These are phyloP conservation scores for Penicillium longicatenatum DNA, from an alignment of 495 filamentous ascomycete species.

Conservation along the genomic window DNA sequence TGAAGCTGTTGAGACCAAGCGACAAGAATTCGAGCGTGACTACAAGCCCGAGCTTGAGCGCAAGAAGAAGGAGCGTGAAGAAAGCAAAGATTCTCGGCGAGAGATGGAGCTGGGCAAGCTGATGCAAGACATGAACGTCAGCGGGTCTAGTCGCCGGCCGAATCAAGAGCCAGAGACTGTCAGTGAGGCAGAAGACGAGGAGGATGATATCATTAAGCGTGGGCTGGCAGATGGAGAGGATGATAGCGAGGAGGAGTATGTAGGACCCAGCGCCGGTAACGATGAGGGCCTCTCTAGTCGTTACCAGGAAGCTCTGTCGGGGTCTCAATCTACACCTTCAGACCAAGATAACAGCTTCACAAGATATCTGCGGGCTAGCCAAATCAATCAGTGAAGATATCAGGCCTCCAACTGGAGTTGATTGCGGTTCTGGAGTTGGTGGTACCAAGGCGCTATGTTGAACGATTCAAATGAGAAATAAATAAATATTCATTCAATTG, in stretches of 20 bases:
- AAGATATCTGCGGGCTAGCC: slow-evolving; percentile 46
- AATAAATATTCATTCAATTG: background rate
- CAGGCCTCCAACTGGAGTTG: background rate
- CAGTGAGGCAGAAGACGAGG: slow-evolving; percentile 53
- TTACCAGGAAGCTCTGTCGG: slow-evolving; percentile 47
- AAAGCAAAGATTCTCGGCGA: slow-evolving; percentile 65
- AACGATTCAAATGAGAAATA: background rate
- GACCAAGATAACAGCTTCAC: slow-evolving; percentile 52
- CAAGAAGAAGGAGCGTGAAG: slow-evolving; percentile 71
- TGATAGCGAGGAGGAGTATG: slow-evolving; percentile 40
- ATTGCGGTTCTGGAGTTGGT: slow-evolving; percentile 4
- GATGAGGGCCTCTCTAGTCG: slow-evolving; percentile 46
- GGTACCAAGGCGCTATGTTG: slow-evolving; percentile 4
- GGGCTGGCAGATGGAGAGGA: slow-evolving; percentile 36
- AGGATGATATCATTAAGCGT: slow-evolving; percentile 35
- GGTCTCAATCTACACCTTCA: slow-evolving; percentile 29
- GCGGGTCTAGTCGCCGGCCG: slow-evolving; percentile 41
- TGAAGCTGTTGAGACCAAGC: slow-evolving; percentile 79
- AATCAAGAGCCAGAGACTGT: slow-evolving; percentile 47
- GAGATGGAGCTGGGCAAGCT: slow-evolving; percentile 84
- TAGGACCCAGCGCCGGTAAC: slow-evolving; percentile 33
- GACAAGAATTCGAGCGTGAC: slow-evolving; percentile 84
- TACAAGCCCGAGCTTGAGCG: slow-evolving; percentile 91
- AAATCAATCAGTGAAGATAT: slow-evolving; percentile 34
- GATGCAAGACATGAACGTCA: slow-evolving; percentile 92